Conservation (phyloP, 768 basidiomycete species). For the Amanita jacksonii region DNA sequence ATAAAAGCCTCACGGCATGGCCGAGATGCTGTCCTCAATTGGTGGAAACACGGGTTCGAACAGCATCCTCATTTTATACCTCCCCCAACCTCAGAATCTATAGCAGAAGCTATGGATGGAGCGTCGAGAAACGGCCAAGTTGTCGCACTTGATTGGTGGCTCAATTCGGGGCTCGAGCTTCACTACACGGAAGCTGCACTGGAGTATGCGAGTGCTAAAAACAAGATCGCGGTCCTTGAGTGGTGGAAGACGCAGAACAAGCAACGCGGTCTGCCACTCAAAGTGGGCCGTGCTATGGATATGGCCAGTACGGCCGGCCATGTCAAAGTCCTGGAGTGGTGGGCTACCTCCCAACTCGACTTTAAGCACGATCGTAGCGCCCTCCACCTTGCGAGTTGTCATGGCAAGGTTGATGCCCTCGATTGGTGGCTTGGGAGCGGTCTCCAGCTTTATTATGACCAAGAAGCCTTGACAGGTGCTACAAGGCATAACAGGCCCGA, state of each 20-base stretch:
- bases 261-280: conserved; percentile 46
- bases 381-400: conserved; percentile 68
- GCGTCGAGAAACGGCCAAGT: conserved; percentile 75
- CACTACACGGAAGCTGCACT: conserved; percentile 76
- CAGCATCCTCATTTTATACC: conserved; percentile 52
- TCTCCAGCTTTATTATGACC: conserved; percentile 69
- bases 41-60: conserved; percentile 68
- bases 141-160: conserved; percentile 76
- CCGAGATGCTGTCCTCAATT: conserved; percentile 59
- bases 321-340: conserved; percentile 75
- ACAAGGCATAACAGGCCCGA: conserved; percentile 75
- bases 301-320: conserved; percentile 74
- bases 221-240: conserved; percentile 64
- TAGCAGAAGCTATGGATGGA: conserved; percentile 66
- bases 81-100: conserved; percentile 41
- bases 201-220: conserved; percentile 70
- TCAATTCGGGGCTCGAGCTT: conserved; percentile 49
- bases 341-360: conserved; percentile 70
- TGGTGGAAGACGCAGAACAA: conserved; percentile 71
- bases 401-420: conserved; percentile 71
- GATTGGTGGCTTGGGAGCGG: conserved; percentile 81
- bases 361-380: conserved; percentile 72
- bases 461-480: conserved; percentile 69
- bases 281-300: conserved; percentile 80
- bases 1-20: conserved; percentile 73